Conservation (phyloP, 164 flowering plant species). For the Sextonia rubra region DNA sequence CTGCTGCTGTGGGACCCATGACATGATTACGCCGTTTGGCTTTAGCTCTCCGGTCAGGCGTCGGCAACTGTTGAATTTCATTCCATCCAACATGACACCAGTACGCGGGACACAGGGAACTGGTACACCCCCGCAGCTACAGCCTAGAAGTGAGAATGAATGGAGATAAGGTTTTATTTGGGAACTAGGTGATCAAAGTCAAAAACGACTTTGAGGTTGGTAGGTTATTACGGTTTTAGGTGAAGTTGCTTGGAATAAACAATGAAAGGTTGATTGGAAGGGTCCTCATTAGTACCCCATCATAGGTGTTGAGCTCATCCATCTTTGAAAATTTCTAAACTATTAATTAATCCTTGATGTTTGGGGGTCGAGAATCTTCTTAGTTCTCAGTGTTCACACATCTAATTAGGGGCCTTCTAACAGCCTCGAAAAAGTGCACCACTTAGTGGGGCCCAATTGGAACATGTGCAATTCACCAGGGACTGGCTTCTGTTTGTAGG, state of each 20-base stretch:
- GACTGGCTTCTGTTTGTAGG: no score
- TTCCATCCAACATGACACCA: no score
- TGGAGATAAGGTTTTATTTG: neutral
- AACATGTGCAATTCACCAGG: no score
- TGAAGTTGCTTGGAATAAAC: slow-evolving; percentile 3
- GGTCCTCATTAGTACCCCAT: neutral
- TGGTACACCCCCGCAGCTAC: neutral
- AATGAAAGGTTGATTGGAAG: neutral
- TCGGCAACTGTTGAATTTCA: neutral
- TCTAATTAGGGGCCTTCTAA: neutral
- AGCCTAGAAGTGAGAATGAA: no score
- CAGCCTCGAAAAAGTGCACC: no score
- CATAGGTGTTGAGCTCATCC: neutral
- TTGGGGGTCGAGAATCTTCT: neutral
- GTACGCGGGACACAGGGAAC: neutral
- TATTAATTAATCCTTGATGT: neutral
- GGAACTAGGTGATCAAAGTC: neutral
- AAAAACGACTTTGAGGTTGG: neutral
- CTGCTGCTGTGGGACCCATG: neutral
- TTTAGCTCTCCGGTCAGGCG: neutral
- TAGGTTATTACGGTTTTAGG: neutral
- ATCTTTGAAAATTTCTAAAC: neutral
- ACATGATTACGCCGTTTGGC: neutral
- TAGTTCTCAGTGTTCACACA: neutral
- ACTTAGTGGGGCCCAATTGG: no score